phyloP scores from a whole-genome alignment of 768 basidiomycete genomes.

The Boletus tomentosulus region DNA sequence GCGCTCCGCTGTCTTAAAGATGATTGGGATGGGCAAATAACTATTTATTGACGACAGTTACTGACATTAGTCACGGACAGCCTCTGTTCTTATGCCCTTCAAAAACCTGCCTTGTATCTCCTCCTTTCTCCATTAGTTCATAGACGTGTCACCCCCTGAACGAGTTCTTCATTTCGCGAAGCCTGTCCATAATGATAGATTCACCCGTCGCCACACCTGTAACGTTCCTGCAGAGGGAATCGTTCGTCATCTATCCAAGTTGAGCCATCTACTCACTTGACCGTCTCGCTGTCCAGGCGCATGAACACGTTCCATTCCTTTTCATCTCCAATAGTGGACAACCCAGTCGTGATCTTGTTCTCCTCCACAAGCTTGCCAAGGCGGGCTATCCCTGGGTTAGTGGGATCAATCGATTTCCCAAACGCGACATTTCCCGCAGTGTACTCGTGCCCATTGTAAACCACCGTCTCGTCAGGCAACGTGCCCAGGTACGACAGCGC shows the following conservation, averaged over 20 bases:
- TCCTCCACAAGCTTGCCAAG: conserved; percentile 54
- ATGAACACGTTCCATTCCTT: conserved; percentile 96
- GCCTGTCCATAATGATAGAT: conserved; percentile 63
- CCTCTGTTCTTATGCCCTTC: too few species aligned
- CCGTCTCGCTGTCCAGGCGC: conserved; percentile 60
- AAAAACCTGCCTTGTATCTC: too few species aligned
- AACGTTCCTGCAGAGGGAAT: conserved; percentile 40
- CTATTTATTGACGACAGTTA: neutral
- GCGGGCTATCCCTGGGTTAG: conserved; percentile 55
- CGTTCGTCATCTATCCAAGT: neutral
- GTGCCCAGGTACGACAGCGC: conserved; percentile 64
- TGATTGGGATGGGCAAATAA: conserved; percentile 43
- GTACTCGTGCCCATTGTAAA: conserved; percentile 93
- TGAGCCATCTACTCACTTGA: conserved; percentile 47
- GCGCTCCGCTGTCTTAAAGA: conserved; percentile 63
- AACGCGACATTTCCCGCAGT: conserved; percentile 73
- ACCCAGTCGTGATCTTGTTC: conserved; percentile 67
- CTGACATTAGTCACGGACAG: conserved; percentile 6
- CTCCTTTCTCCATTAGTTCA: too few species aligned
- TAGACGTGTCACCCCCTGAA: conserved; percentile 49
- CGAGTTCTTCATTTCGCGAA: conserved; percentile 83
- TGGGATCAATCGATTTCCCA: conserved; percentile 58
- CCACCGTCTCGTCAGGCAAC: conserved; percentile 74
- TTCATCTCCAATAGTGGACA: conserved; percentile 89
- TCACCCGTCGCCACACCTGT: conserved; percentile 37